Evolutionary conservation across 1,284 basidiomycete genomes (phyloP), one percentile per base, ranked within the genome.

Genomic region (Boletellus sp.): DNA sequence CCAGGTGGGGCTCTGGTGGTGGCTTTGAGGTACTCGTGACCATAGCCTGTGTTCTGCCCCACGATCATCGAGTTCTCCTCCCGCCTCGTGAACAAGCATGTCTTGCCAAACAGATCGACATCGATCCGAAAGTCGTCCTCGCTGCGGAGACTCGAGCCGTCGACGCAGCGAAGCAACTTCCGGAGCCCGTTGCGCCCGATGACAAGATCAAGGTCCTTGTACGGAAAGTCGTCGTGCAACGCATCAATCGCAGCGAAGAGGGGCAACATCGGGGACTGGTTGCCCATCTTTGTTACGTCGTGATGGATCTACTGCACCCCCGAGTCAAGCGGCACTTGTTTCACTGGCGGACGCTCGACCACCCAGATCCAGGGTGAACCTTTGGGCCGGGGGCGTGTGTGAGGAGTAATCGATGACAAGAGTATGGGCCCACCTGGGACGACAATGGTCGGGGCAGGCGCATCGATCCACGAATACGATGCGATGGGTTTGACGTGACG

Each of bases 161-260:
- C 56, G 10, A 66, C 53, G 60, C 60, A 65, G 4, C 70, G 64
- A n/a, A 74, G 39, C 41, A 74, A 52, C 48, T 72, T 74, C 26
- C 71, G 68, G 3, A 72, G 52, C 18, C 63, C 64, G 45, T 74
- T 72, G 38, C 71, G 62, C 47, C 73, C 67, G 5, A 69, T 67
- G 35, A 74, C 47, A 19, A 72, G 50, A 46, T 72, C 72, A 19
- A 73, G 41, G 0, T 59, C 58, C 16, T 55, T 40, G 48, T 67
- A 70, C 22, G 63, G 49, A 49, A 64, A 73, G 22, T 56, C 42
- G 19, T 58, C 57, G 38, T 63, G 53, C 57, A 74, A 26, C n/a
- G 66, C 58, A 51, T 71, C 63, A 44, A 72, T 59, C 46, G 73
- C 62, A 44, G 58, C 63, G 50, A 72, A 66, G 49, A 72, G 52